A percentile compares a stretch with the other conserved stretches of the same genome.
Evolutionary conservation across 306 rosid genomes (phyloP).

Genomic region (Lagenaria siceraria): DNA sequence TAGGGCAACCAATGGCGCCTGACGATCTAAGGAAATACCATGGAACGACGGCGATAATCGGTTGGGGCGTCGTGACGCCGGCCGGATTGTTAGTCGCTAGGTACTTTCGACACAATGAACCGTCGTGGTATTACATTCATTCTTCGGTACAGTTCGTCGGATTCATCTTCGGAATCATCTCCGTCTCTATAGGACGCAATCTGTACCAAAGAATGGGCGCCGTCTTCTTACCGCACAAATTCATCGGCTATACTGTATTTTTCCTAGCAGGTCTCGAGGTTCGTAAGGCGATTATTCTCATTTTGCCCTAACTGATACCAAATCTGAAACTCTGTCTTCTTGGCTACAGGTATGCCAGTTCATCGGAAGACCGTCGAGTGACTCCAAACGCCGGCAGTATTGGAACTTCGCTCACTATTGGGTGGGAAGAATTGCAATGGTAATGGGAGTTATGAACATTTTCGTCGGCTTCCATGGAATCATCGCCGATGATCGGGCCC

Average conservation of each 20-base stretch:
- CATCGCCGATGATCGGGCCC: neutral
- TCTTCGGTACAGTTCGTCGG: slow-evolving; percentile 9
- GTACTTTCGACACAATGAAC: neutral
- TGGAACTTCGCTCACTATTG: slow-evolving; percentile 7
- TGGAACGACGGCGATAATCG: neutral
- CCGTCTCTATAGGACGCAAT: neutral
- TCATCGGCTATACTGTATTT: neutral
- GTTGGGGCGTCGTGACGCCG: slow-evolving; percentile 11
- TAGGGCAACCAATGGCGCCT: neutral
- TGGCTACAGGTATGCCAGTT: neutral
- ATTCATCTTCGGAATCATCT: neutral
- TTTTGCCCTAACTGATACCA: neutral
- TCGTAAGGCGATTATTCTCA: neutral
- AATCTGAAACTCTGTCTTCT: neutral
- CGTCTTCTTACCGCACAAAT: neutral
- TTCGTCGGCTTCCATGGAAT: neutral
- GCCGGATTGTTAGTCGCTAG: neutral
- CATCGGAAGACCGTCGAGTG: neutral
- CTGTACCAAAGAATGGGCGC: neutral
- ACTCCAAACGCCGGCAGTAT: neutral
- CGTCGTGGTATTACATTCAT: slow-evolving; percentile 12
- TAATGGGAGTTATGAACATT: neutral
- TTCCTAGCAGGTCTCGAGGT: neutral
- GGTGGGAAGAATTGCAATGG: neutral
- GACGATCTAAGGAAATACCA: neutral